A percentile compares a stretch with the other conserved stretches of the same genome.
phyloP scores from a whole-genome alignment of 768 basidiomycete genomes.

The Tulasnella sp. region DNA sequence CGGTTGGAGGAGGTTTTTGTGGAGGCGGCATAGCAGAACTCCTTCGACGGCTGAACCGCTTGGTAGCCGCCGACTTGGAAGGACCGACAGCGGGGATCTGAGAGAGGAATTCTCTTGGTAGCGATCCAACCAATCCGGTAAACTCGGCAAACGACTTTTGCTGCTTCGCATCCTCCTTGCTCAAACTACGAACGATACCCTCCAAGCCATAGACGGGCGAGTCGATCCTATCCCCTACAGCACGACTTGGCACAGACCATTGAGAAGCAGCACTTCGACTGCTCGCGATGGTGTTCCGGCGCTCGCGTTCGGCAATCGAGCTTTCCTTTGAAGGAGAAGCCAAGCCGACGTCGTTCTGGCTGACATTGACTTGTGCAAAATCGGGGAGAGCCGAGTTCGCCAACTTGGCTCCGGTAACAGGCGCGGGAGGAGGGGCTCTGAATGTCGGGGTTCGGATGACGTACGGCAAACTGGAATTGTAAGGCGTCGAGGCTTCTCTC shows the following conservation, averaged over 20 bases:
- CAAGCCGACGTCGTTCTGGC: neutral
- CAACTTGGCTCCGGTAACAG: neutral
- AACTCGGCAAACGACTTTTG: constrained; percentile 32
- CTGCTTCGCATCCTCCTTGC: neutral
- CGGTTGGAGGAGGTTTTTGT: constrained; percentile 1
- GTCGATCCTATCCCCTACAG: constrained; percentile 23
- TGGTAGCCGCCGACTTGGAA: constrained; percentile 23
- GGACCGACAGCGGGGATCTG: neutral
- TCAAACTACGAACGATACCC: constrained; percentile 30
- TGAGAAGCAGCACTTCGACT: neutral
- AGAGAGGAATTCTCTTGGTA: neutral
- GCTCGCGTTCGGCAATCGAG: neutral
- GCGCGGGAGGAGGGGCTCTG: neutral
- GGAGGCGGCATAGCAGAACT: neutral
- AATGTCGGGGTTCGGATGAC: neutral
- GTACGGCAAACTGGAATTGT: neutral
- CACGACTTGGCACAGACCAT: neutral
- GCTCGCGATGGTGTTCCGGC: neutral
- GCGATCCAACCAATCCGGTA: neutral
- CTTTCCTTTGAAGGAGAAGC: neutral
- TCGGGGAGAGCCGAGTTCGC: neutral
- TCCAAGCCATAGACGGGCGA: constrained; percentile 44
- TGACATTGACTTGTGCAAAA: neutral
- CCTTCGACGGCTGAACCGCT: constrained; percentile 54
- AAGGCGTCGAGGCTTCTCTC: neutral